phyloP scores from a whole-genome alignment of 305 asterid genomes.

The Withania somnifera region DNA sequence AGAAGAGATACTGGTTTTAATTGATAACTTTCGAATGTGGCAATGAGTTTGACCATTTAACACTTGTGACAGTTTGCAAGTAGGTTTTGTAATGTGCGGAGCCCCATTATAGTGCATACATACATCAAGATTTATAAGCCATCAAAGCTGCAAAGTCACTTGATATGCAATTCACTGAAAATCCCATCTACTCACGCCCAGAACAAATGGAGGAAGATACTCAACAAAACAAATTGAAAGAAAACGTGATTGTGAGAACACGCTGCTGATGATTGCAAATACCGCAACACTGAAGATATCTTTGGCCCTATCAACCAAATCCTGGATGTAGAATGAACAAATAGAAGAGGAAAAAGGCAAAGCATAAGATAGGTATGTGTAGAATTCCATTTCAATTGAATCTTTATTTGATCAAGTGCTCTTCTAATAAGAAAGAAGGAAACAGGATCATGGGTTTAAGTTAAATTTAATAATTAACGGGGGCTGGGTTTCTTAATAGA shows the following conservation, averaged over 20 bases:
- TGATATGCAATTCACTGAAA: not conserved
- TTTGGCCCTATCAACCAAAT: constrained; percentile 44
- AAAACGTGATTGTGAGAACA: constrained; percentile 59
- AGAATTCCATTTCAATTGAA: constrained; percentile 37
- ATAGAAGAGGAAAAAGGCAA: constrained; percentile 35
- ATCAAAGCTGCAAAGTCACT: not conserved
- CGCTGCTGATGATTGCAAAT: constrained; percentile 57
- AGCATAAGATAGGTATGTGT: constrained; percentile 52
- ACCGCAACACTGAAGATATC: constrained; percentile 50
- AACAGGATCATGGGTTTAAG: not conserved
- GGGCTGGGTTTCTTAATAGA: too few relatives aligned
- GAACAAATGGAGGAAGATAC: not conserved
- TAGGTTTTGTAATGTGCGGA: not conserved
- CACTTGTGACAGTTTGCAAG: not conserved
- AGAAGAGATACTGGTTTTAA: too few relatives aligned
- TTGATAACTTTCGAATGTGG: too few relatives aligned
- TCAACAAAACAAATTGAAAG: not conserved
- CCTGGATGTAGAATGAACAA: constrained; percentile 25
- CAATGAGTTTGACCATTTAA: too few relatives aligned
- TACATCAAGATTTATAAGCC: not conserved
- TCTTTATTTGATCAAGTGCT: not conserved
- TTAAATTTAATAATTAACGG: not conserved
- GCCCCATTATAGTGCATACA: not conserved
- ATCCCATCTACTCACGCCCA: not conserved
- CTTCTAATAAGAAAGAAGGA: not conserved